A percentile compares a stretch with the other conserved stretches of the same genome.
Evolutionary conservation across 164 flowering plant genomes (phyloP).

Genomic region (Amborella trichopoda): DNA sequence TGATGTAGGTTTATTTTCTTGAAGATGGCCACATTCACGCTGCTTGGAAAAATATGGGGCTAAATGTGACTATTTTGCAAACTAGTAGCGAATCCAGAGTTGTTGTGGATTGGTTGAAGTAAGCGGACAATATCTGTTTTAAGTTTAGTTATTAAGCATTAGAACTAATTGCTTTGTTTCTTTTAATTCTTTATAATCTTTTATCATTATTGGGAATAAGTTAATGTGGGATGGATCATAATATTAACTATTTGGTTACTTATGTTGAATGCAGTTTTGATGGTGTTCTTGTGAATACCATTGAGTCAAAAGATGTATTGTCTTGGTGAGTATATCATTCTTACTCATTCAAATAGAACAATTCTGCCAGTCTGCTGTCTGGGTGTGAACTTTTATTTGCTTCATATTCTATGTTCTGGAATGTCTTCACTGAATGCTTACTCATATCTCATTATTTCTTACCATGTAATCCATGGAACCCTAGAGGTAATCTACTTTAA

Average conservation of each 20-base stretch:
- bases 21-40: constrained; percentile 64
- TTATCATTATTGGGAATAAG: neutral
- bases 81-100: constrained; percentile 17
- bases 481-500: no score
- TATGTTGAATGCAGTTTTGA: constrained; percentile 58
- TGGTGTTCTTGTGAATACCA: constrained; percentile 71
- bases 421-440: no score
- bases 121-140: constrained; percentile 16
- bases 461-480: no score
- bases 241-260: neutral
- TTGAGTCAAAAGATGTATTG: constrained; percentile 50
- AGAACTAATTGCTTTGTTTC: neutral
- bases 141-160: neutral
- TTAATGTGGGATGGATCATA: no score
- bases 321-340: constrained; percentile 33
- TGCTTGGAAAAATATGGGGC: constrained; percentile 55
- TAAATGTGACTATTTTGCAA: constrained; percentile 41
- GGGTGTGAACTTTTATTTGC: no score
- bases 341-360: no score
- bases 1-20: constrained; percentile 80
- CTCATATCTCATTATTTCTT: no score
- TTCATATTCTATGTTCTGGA: no score
- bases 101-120: constrained; percentile 82
- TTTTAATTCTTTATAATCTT: neutral
- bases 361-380: no score